These are phyloP conservation scores for Aphanocladium album DNA, from an alignment of 2,329 filamentous ascomycete species.

Conservation along the genomic window DNA sequence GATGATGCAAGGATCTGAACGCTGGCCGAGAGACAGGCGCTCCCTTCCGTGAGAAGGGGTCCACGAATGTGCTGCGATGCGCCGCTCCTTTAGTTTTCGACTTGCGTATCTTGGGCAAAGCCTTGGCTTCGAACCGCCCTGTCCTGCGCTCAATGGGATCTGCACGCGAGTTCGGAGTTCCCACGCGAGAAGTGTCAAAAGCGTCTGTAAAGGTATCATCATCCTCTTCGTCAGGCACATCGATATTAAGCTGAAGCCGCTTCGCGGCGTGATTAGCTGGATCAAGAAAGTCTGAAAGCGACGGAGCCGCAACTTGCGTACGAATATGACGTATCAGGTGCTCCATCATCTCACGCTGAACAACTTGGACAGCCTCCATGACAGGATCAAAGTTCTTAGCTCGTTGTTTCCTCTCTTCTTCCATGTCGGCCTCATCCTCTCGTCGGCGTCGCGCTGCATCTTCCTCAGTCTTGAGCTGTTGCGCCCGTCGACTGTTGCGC, in stretches of 20 bases:
- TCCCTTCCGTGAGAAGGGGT: constrained; percentile 61
- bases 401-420: constrained; percentile 84
- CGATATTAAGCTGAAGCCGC: constrained; percentile 71
- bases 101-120: constrained; percentile 73
- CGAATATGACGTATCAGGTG: constrained; percentile 87
- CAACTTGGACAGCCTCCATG: constrained; percentile 70
- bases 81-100: constrained; percentile 49
- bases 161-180: constrained; percentile 60
- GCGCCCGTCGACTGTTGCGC: constrained; percentile 18
- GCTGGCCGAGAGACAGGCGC: constrained; percentile 53
- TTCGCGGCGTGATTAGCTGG: constrained; percentile 76
- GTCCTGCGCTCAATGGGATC: constrained; percentile 59
- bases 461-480: constrained; percentile 47
- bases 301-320: constrained; percentile 75
- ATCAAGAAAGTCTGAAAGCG: constrained; percentile 75
- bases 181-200: constrained; percentile 56
- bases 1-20: constrained; percentile 76
- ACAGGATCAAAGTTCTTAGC: constrained; percentile 91
- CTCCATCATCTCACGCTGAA: constrained; percentile 76
- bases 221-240: constrained; percentile 60
- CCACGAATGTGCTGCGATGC: constrained; percentile 59
- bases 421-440: constrained; percentile 76
- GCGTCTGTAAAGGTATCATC: constrained; percentile 51
- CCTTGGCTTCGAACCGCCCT: constrained; percentile 50
- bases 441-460: constrained; percentile 60